Evolutionary conservation across 768 basidiomycete species (phyloP).

Genomic region (Epithele typhae): DNA sequence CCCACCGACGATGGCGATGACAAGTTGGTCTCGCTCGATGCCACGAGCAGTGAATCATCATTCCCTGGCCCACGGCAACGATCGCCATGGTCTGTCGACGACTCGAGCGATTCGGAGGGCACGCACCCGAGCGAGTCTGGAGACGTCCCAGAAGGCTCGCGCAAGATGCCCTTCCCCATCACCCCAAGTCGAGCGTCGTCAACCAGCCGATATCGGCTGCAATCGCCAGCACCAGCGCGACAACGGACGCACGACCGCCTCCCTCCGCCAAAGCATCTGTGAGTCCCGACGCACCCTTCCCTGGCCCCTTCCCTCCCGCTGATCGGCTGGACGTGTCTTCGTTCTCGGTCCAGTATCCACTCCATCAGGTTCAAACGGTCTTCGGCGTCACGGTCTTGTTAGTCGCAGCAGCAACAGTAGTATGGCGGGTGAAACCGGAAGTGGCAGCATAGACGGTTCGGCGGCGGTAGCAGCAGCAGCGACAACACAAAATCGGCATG

Average conservation of each 20-base stretch:
- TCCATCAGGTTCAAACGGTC: too few species aligned
- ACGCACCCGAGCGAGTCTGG: conserved; percentile 11
- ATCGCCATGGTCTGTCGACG: conserved; percentile 24
- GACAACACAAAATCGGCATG: too few species aligned
- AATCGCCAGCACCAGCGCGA: conserved; percentile 3
- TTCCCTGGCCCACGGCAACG: conserved; percentile 16
- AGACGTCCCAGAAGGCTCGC: conserved; percentile 21
- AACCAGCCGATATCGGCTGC: conserved; percentile 21
- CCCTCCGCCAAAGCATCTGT: conserved; percentile 20
- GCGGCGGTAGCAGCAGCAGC: too few species aligned
- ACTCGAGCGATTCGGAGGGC: conserved; percentile 23
- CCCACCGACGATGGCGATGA: conserved; percentile 7
- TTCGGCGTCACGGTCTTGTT: too few species aligned
- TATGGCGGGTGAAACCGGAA: too few species aligned
- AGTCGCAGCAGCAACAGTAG: too few species aligned
- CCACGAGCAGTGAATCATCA: conserved; percentile 1
- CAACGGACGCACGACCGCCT: conserved; percentile 19
- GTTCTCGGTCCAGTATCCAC: too few species aligned
- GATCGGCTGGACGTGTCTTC: too few species aligned
- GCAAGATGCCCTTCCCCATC: too few species aligned
- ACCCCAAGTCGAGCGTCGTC: conserved; percentile 26
- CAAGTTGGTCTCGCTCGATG: conserved; percentile 3
- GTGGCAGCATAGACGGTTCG: too few species aligned
- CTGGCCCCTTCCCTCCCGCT: too few species aligned
- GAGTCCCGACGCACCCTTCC: too few species aligned